Evolutionary conservation across 352 stramenopile genomes (phyloP).

Genomic region (Pythium inflatum): DNA sequence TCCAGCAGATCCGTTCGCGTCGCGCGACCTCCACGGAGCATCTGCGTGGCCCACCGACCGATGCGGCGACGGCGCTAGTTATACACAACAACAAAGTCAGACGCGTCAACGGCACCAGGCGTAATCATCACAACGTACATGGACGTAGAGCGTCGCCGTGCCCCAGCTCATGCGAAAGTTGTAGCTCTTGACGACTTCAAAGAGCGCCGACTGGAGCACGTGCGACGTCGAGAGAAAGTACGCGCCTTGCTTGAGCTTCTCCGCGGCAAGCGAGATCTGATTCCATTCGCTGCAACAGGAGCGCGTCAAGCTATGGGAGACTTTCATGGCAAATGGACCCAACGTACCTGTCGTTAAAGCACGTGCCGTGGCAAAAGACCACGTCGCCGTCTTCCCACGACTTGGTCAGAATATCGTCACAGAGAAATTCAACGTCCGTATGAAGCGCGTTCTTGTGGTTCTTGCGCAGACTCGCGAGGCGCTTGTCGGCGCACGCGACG

Average conservation of each 20-base stretch:
- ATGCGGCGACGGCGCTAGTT: constrained; percentile 76
- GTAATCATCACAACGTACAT: constrained; percentile 50
- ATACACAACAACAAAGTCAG: constrained; percentile 1
- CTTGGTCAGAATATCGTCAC: constrained; percentile 60
- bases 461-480: constrained; percentile 57
- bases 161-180: constrained; percentile 87
- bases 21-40: constrained; percentile 77
- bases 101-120: not conserved
- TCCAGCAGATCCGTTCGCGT: constrained; percentile 75
- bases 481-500: constrained; percentile 77
- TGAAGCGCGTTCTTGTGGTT: constrained; percentile 33
- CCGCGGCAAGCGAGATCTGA: constrained; percentile 75
- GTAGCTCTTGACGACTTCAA: constrained; percentile 79
- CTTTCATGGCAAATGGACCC: not conserved
- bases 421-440: constrained; percentile 79
- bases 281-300: constrained; percentile 61
- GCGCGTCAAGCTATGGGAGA: no score
- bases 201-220: constrained; percentile 74
- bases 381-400: constrained; percentile 79
- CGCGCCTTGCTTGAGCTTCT: constrained; percentile 84
- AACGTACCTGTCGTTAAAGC: constrained; percentile 74
- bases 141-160: constrained; percentile 79
- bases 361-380: constrained; percentile 85
- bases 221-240: constrained; percentile 87
- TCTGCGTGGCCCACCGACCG: constrained; percentile 82